These are phyloP conservation scores for Penicillium freii DNA, from an alignment of 2,329 filamentous ascomycete genomes.

Conservation along the genomic window DNA sequence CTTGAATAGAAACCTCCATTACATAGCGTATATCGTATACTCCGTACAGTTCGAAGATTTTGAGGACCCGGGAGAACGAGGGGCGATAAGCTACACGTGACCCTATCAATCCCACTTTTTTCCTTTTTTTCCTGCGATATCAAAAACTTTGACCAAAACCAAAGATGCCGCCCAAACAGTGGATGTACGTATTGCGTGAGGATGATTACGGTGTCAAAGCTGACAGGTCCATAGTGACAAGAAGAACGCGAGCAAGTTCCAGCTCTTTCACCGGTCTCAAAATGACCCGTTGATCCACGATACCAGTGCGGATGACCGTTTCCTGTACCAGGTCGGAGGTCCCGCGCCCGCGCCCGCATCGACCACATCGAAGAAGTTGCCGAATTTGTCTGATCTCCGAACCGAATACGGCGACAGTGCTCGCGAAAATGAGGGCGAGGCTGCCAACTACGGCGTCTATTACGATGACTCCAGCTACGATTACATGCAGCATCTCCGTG, in stretches of 20 bases:
- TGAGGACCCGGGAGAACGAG: conserved; percentile 26
- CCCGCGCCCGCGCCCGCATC: conserved; percentile 31
- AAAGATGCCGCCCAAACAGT: conserved; percentile 72
- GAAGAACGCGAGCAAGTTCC: conserved; percentile 88
- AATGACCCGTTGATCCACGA: conserved; percentile 98
- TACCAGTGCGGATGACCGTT: conserved; percentile 80
- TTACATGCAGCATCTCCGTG: conserved; percentile 98
- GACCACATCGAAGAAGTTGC: conserved; percentile 45
- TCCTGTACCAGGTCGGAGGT: conserved; percentile 68
- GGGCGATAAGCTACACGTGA: conserved; percentile 34
- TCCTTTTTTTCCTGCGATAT: conserved; percentile 22
- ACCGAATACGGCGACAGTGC: conserved; percentile 63
- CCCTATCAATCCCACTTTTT: conserved; percentile 31
- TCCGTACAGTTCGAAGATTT: neutral
- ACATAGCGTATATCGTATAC: neutral
- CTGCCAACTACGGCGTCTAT: conserved; percentile 88
- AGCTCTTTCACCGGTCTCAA: conserved; percentile 91
- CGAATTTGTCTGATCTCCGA: conserved; percentile 72
- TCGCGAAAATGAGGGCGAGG: conserved; percentile 90
- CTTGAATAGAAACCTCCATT: neutral
- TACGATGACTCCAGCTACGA: conserved; percentile 95
- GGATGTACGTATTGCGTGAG: conserved; percentile 58
- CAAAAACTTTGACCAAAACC: conserved; percentile 12
- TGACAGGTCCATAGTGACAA: conserved; percentile 63
- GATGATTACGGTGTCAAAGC: neutral